Evolutionary conservation across 257 asterid species (phyloP), one percentile per base, ranked within the genome.

Genomic region (Primulina eburnea): DNA sequence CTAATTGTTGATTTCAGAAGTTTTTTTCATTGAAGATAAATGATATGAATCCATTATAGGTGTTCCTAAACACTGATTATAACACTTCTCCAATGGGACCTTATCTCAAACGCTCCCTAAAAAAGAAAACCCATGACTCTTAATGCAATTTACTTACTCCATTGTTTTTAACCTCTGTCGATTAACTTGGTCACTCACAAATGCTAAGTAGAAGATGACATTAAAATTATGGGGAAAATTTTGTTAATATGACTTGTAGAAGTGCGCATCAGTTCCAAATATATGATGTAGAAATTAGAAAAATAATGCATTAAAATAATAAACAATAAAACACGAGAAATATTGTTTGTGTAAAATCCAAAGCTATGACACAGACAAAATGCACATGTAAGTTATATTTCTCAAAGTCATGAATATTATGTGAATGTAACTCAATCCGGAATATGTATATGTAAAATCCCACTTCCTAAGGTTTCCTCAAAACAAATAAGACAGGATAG

Each of bases 341-440:
- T 29, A 60, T 8, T 73, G 60, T 64, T 16, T 58, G 8, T 73
- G 60, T 64, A 29, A 43, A 43, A 11, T 35, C 55, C n/a, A 65
- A 38, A 62, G 65, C 24, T 40, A 21, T n/a, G 26, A 40, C 14
- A 30, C 20, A 69, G 60, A 16, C 29, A 20, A 20, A 35, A 35
- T n/a, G 59, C 70, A 58, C 56, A 40, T 18, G 32, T 21, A 24
- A 3, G 4, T 11, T 62, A 21, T 12, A 24, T 32, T 71, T 10
- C 7, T 16, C 30, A 62, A 38, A 55, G 20, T 21, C 30, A 33
- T 11, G 64, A 57, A 26, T 26, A 32, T 3, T 21, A 68, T 59
- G 59, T 65, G 59, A n/a, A 28, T 34, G 72, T n/a, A 30, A 68
- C 72, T 62, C 52, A 34, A 67, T 10, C 56, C 33, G 14, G 43